A percentile compares a stretch with the other conserved stretches of the same genome.
phyloP scores from a whole-genome alignment of 164 flowering plant species.

The Umbilicus rupestris region DNA sequence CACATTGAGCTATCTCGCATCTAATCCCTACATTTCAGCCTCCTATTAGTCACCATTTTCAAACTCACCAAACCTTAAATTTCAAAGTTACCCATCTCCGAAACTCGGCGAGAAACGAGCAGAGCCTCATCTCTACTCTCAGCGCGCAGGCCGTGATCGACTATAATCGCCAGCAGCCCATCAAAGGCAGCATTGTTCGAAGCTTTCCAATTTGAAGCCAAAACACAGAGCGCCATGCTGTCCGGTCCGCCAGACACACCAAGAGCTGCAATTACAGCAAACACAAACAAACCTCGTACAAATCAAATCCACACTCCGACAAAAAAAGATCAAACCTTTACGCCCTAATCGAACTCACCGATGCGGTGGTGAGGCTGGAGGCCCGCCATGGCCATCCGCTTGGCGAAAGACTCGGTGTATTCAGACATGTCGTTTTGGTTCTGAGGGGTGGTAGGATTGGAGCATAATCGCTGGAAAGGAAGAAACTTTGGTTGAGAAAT shows the following conservation, averaged over 20 bases:
- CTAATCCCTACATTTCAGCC: constrained; percentile 53
- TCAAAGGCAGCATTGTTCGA: constrained; percentile 35
- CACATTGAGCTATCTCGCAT: constrained; percentile 55
- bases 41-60: constrained; percentile 11
- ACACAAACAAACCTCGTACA: constrained; percentile 6
- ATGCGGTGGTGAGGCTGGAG: constrained; percentile 76
- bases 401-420: constrained; percentile 40
- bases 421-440: constrained; percentile 21
- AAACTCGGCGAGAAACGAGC: constrained; percentile 40
- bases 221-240: constrained; percentile 71
- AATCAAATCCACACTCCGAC: neutral
- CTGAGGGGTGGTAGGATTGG: constrained; percentile 18
- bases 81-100: constrained; percentile 51
- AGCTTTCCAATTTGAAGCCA: constrained; percentile 67
- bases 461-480: constrained; percentile 20
- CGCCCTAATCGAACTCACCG: constrained; percentile 24
- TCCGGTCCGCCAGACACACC: constrained; percentile 96
- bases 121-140: constrained; percentile 81
- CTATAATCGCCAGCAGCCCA: constrained; percentile 70
- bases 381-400: constrained; percentile 71
- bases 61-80: neutral
- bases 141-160: constrained; percentile 78
- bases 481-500: neutral
- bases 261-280: constrained; percentile 35
- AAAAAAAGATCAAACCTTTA: neutral